Conservation (phyloP, 305 asterid genomes). For the Euphrasia arctica region DNA sequence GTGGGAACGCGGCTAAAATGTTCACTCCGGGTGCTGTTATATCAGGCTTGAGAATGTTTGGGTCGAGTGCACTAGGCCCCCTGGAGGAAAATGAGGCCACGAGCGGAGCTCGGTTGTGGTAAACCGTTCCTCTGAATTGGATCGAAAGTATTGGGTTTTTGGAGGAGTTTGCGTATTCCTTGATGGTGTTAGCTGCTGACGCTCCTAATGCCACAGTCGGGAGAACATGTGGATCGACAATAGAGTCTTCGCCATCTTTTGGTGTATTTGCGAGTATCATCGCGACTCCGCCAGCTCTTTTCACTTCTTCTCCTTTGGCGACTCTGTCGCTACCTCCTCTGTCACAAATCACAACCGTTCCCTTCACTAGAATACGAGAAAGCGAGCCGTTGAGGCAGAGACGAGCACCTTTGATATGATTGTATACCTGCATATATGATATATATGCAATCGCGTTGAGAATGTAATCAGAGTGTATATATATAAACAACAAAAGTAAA, state of each 20-base stretch:
- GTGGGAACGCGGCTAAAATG: too few species aligned
- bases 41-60: too few species aligned
- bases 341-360: slow-evolving; percentile 47
- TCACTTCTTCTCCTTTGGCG: slow-evolving; percentile 58
- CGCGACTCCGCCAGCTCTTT: slow-evolving; percentile 58
- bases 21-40: too few species aligned
- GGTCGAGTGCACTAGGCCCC: slow-evolving; percentile 39
- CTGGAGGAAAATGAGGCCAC: slow-evolving; percentile 76
- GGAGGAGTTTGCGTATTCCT: slow-evolving; percentile 37
- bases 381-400: slow-evolving; percentile 32
- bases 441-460: too few species aligned
- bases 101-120: slow-evolving; percentile 37
- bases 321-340: slow-evolving; percentile 48
- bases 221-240: slow-evolving; percentile 43
- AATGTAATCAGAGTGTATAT: too few species aligned
- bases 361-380: slow-evolving; percentile 20
- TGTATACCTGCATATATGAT: slow-evolving; percentile 19
- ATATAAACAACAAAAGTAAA: too few species aligned
- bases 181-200: slow-evolving; percentile 37
- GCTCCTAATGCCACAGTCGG: slow-evolving; percentile 35
- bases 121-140: slow-evolving; percentile 28
- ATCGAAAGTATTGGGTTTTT: slow-evolving; percentile 23
- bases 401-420: slow-evolving; percentile 31
- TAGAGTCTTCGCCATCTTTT: slow-evolving; percentile 50
- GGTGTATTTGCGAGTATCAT: slow-evolving; percentile 48